Conservation (phyloP, 2,329 filamentous ascomycete species). For the Akanthomyces uredinophilus region DNA sequence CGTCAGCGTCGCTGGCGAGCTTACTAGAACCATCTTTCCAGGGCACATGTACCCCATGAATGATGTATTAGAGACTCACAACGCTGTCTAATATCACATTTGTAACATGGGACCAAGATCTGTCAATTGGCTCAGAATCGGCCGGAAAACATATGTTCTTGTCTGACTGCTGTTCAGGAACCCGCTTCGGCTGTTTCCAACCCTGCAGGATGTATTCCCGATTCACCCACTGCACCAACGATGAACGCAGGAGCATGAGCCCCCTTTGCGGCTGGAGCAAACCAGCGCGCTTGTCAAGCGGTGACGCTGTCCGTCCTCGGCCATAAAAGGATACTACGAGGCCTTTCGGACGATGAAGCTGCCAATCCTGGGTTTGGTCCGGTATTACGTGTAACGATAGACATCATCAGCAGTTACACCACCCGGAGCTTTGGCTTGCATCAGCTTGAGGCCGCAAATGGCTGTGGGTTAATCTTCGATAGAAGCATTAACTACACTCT, state of each 20-base stretch:
- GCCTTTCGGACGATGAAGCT: background rate
- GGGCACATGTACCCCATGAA: background rate
- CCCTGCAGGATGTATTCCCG: background rate
- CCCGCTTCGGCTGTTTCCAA: background rate
- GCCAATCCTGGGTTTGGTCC: background rate
- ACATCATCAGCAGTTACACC: background rate
- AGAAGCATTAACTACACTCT: background rate
- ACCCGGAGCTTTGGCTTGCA: background rate
- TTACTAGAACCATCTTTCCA: background rate
- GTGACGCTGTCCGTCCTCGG: background rate
- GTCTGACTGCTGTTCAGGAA: background rate
- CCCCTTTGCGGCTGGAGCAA: background rate
- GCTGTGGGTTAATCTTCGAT: background rate
- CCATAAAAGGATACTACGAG: background rate
- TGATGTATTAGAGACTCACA: background rate
- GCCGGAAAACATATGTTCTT: background rate
- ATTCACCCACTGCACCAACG: background rate
- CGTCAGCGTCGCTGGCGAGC: background rate
- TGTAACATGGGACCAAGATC: background rate
- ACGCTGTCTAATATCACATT: background rate
- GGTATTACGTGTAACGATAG: background rate
- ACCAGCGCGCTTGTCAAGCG: background rate
- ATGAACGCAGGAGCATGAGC: background rate
- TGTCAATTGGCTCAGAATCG: background rate
- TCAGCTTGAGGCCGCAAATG: background rate